These are phyloP conservation scores for Ophiocordyceps robertsii DNA, from an alignment of 2,329 filamentous ascomycete species.

Conservation along the genomic window DNA sequence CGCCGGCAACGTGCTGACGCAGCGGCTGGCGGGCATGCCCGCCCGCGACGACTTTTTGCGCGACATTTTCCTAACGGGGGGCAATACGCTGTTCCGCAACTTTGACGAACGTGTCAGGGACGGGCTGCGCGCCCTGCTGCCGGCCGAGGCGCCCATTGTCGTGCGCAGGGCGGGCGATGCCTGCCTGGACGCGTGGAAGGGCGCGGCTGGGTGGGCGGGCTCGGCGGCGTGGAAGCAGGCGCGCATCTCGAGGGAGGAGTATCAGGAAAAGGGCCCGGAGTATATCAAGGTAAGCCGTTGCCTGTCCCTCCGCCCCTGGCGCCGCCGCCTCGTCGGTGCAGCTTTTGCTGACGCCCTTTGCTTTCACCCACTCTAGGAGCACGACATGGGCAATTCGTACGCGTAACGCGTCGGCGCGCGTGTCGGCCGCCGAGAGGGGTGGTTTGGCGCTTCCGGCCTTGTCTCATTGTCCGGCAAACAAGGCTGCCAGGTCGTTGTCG, in stretches of 20 bases:
- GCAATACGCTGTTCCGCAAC: constrained; percentile 71
- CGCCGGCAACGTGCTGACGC: constrained; percentile 74
- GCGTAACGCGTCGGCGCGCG: constrained; percentile 15
- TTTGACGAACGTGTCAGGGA: constrained; percentile 71
- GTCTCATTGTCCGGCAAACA: no score
- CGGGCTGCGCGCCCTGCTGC: constrained; percentile 61
- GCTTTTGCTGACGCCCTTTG: neutral
- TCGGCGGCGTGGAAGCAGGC: constrained; percentile 45
- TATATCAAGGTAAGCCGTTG: constrained; percentile 63
- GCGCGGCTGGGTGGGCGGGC: constrained; percentile 74
- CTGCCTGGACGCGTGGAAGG: constrained; percentile 82
- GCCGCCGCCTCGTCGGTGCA: neutral
- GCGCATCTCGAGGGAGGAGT: constrained; percentile 69
- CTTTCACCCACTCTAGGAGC: constrained; percentile 34
- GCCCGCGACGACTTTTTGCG: constrained; percentile 58
- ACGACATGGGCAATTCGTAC: constrained; percentile 52
- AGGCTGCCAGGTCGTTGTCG: no score
- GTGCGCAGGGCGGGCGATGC: constrained; percentile 66
- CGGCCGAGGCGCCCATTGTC: constrained; percentile 50
- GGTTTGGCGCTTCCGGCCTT: no score
- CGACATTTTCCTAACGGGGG: constrained; percentile 91
- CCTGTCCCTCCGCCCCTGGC: constrained; percentile 2
- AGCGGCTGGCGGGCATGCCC: constrained; percentile 51
- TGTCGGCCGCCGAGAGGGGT: no score
- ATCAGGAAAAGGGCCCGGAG: constrained; percentile 79